Conservation (phyloP, 495 filamentous ascomycete species). For the Penicillium diatomitis region DNA sequence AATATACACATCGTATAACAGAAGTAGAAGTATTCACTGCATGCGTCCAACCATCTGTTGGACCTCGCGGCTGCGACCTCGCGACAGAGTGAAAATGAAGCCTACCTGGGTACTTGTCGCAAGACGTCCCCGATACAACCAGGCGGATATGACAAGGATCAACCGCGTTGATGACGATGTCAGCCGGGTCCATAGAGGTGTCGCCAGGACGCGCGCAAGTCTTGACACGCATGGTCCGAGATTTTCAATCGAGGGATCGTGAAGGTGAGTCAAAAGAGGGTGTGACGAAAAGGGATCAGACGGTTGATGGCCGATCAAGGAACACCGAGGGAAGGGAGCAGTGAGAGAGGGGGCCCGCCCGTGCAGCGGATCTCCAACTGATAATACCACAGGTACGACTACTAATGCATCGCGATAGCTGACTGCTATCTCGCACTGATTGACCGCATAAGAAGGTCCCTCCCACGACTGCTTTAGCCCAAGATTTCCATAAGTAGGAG, state of each 20-base stretch:
- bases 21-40: too few relatives aligned
- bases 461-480: too few relatives aligned
- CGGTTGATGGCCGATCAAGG: too few relatives aligned
- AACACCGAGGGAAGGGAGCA: too few relatives aligned
- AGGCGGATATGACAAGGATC: constrained; percentile 27
- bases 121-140: constrained; percentile 18
- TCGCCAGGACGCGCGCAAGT: constrained; percentile 5
- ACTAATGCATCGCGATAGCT: too few relatives aligned
- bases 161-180: constrained; percentile 19
- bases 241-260: not conserved
- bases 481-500: too few relatives aligned
- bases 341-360: too few relatives aligned
- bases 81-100: not conserved
- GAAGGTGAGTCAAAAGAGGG: not conserved
- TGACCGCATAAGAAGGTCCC: too few relatives aligned
- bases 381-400: too few relatives aligned
- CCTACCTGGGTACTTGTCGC: constrained; percentile 39
- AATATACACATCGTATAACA: too few relatives aligned
- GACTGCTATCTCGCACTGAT: too few relatives aligned
- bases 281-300: constrained; percentile 8
- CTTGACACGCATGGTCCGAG: constrained; percentile 10
- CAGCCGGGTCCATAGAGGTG: constrained; percentile 2
- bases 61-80: constrained; percentile 4
- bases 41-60: not conserved
- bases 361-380: too few relatives aligned